Percentiles rank a stretch among this genome's conserved stretches.
Conservation (phyloP, 768 basidiomycete genomes). For the Russula sp. region DNA sequence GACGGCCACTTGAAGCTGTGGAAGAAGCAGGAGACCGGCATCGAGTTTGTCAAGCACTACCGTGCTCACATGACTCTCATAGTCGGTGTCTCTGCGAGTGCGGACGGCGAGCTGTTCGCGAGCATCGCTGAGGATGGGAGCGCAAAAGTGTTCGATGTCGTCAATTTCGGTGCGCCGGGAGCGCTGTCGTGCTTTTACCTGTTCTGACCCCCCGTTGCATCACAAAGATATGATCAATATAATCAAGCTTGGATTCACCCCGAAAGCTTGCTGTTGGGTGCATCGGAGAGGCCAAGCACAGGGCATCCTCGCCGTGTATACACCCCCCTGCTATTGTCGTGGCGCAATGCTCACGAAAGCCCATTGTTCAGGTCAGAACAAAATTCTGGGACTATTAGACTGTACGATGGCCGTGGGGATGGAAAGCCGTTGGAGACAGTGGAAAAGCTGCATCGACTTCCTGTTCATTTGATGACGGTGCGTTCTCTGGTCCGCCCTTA, state of each 20-base stretch:
- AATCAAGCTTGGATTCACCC: slow-evolving; percentile 80
- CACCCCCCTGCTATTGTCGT: not conserved
- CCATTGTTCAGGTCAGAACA: slow-evolving; percentile 63
- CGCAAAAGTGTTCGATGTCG: slow-evolving; percentile 94
- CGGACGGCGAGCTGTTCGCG: slow-evolving; percentile 89
- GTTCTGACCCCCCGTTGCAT: not conserved
- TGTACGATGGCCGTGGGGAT: slow-evolving; percentile 91
- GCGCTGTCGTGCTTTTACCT: not conserved
- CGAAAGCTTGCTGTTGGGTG: slow-evolving; percentile 92
- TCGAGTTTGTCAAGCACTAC: slow-evolving; percentile 98
- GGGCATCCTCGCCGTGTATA: slow-evolving; percentile 82
- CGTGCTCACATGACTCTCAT: slow-evolving; percentile 84
- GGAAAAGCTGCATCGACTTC: slow-evolving; percentile 73
- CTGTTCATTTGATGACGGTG: slow-evolving; percentile 86
- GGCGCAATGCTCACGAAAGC: slow-evolving; percentile 18
- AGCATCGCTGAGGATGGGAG: slow-evolving; percentile 88
- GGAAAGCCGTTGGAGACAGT: slow-evolving; percentile 72
- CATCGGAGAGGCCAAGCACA: slow-evolving; percentile 85
- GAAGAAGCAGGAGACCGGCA: slow-evolving; percentile 95
- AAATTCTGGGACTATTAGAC: slow-evolving; percentile 62
- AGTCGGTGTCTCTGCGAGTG: slow-evolving; percentile 74
- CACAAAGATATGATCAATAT: slow-evolving; percentile 96
- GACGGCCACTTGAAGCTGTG: slow-evolving; percentile 98
- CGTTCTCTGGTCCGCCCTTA: not conserved
- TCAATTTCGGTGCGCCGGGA: slow-evolving; percentile 80